A percentile compares a stretch with the other conserved stretches of the same genome.
Evolutionary conservation across 2,329 filamentous ascomycete genomes (phyloP).

Genomic region (Paraconiothyrium brasiliense): DNA sequence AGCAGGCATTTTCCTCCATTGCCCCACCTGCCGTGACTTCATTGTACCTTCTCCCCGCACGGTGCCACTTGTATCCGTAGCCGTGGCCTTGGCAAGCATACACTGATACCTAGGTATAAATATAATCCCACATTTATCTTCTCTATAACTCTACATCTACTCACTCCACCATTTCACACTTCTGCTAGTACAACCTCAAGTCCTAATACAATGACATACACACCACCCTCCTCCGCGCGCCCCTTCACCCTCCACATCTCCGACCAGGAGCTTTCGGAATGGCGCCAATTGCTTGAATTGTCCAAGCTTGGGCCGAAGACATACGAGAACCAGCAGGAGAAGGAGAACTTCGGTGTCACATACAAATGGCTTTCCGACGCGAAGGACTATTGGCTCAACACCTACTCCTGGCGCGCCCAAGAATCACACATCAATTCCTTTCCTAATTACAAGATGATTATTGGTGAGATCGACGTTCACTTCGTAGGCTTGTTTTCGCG

Average conservation of each 20-base stretch:
- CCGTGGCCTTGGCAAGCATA: background rate
- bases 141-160: background rate
- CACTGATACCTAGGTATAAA: background rate
- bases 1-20: too few relatives aligned
- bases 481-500: conserved; percentile 66
- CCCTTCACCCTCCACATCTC: conserved; percentile 46
- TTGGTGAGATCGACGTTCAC: conserved; percentile 60
- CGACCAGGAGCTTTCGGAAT: conserved; percentile 45
- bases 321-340: conserved; percentile 41
- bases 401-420: conserved; percentile 48
- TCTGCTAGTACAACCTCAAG: background rate
- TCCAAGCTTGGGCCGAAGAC: conserved; percentile 44
- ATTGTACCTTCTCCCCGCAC: background rate
- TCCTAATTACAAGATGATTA: conserved; percentile 60
- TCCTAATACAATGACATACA: conserved; percentile 40
- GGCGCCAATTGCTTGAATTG: conserved; percentile 48
- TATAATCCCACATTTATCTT: background rate
- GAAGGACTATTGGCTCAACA: conserved; percentile 51
- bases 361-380: conserved; percentile 46
- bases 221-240: conserved; percentile 39
- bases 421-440: conserved; percentile 61
- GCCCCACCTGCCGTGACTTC: background rate
- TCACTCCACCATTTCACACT: too few relatives aligned
- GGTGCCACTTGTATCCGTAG: background rate
- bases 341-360: conserved; percentile 40